Evolutionary conservation across 805 yeast genomes (phyloP), one percentile per base, ranked within the genome.

Genomic region (Cyberlindnera samutprakarnensis): DNA sequence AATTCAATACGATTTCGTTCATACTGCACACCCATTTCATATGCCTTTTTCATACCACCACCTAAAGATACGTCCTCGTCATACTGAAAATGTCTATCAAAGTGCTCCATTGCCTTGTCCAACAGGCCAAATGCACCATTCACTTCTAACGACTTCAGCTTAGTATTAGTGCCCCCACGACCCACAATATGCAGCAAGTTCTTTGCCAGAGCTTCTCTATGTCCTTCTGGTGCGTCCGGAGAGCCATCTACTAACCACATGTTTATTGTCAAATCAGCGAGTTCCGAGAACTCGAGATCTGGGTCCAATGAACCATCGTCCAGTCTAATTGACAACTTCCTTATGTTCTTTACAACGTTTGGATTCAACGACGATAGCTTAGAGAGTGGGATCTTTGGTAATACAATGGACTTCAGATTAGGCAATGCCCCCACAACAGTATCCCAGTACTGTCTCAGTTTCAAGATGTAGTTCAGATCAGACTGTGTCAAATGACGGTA

Each of bases 381-480:
- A 8, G 42, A 44, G 9, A 46, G 27, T n/a, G 50, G 41, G 2
- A 42, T 17, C 27, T 37, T 41, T 5, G 49, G 49, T 12, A 42
- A 30, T 2, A 31, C 14, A 7, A 44, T 38, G 10, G 27, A 26
- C 23, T 34, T 47, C 18, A 47, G 25, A 17, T 37, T 38, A 5
- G 30, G 27, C 10, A 42, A 33, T 6, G 31, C 16, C 14, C 42
- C 43, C 2, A 45, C n/a, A 2, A 39, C 47, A 2, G 31, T 24
- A n/a, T 40, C 46, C 45, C 46, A 45, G 16, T 38, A 39, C 28
- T 47, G 51, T 23, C 52, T 36, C 11, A 49, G 24, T 5, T 25
- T 18, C 20, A 49, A 25, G 3, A 45, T 35, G 18, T 41, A 31
- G 8, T 32, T 31, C 12, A 46, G 23, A 24, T 44, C 49, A 1